phyloP scores from a whole-genome alignment of 2,329 filamentous ascomycete species.

The Fusarium paranaense region DNA sequence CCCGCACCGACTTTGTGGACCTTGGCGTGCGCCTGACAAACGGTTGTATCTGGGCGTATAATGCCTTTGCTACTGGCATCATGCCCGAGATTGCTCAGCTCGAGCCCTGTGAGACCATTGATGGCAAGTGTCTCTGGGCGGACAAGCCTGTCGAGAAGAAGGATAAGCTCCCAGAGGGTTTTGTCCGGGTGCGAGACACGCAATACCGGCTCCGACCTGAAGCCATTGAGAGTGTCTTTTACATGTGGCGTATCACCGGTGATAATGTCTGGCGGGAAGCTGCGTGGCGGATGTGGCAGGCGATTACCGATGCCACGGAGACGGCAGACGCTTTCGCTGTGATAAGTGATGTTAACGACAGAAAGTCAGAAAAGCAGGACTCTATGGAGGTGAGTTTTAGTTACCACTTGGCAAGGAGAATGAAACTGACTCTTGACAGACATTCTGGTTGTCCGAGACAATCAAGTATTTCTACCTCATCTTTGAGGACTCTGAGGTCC shows the following conservation, averaged over 20 bases:
- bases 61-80: constrained; percentile 60
- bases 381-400: constrained; percentile 67
- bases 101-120: constrained; percentile 50
- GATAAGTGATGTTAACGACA: constrained; percentile 51
- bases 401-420: not conserved
- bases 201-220: constrained; percentile 61
- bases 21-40: constrained; percentile 61
- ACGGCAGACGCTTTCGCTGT: constrained; percentile 58
- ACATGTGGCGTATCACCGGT: constrained; percentile 64
- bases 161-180: constrained; percentile 61
- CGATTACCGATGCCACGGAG: constrained; percentile 55
- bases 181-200: constrained; percentile 63
- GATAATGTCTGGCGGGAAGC: constrained; percentile 56
- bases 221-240: constrained; percentile 65
- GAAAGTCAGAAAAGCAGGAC: constrained; percentile 58
- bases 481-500: constrained; percentile 71
- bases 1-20: constrained; percentile 58
- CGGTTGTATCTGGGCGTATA: constrained; percentile 68
- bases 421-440: constrained; percentile 48
- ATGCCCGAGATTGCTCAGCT: constrained; percentile 64
- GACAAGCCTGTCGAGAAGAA: constrained; percentile 42
- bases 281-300: constrained; percentile 62
- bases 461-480: constrained; percentile 83
- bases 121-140: constrained; percentile 52
- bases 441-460: constrained; percentile 81